Base-by-base conservation (phyloP, 2,329 filamentous ascomycete species). In the Pleoardoris graminearum region DNA sequence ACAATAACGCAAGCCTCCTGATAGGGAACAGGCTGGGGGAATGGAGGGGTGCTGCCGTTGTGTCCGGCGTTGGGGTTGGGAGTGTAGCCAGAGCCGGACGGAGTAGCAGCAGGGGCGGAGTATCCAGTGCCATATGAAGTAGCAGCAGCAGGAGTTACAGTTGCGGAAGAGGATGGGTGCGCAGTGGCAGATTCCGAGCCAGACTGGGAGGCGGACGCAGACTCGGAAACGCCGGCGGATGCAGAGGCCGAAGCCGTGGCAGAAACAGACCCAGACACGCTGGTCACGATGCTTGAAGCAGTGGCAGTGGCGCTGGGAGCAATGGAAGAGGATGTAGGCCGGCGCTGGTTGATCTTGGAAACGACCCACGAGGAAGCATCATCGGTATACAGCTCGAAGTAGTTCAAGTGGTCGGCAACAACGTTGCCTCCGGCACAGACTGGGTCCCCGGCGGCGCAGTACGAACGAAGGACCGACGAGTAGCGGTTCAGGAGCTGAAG, bases 371-470 rank as follows among this genome's bases (percentile, higher is more conserved):
- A 58, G 39, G 60, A 56, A 49, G 60, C 62, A 39, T 63, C 55
- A 14, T 62, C 57, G 41, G 59, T 58, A 57, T 60, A 62, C 36
- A 44, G 19, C 47, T 65, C 53, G 46, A 80, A 83, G 57, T 86
- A 86, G 48, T 80, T 78, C 65, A 85, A 79, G 66, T 86, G 84
- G 16, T 79, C 77, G 57, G 79, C 77, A 27, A 78, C 75, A 57
- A 85, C 75, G 61, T 77, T 82, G 45, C 84, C 85, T 39, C 81
- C 82, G 68, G 82, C 86, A 76, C 85, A 87, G 70, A 84, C 85
- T 0, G 83, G 83, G 58, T 86, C 84, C 5, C 79, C 63, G 12
- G 78, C 73, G 59, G 86, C 82, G 65, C 85, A 87, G 76, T 86
- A 87, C 10, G 82, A 82, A 71, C 84, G 75, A 56, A 86, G 81